Evolutionary conservation across 1,139 yeast genomes (phyloP), one percentile per base, ranked within the genome.

Genomic region (Debaryomyces udenii): DNA sequence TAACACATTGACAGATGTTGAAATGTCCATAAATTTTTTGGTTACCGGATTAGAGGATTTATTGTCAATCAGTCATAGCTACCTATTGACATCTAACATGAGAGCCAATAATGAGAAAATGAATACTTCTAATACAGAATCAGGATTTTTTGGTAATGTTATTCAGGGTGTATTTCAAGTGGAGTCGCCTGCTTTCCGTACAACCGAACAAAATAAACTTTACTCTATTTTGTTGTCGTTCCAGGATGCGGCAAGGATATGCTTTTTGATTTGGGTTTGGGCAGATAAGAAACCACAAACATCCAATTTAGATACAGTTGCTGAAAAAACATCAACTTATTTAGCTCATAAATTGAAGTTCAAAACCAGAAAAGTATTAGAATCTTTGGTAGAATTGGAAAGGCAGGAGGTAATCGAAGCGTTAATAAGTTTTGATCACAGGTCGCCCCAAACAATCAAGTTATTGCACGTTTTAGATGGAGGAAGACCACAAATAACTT

Each of bases 151-250:
- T 47, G 89, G 89, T 0, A 80, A 79, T 44, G 91, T 87, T 9
- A 84, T 86, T 37, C 90, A 87, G 48, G 96, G 96, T 2, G 96
- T 90, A 0, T 88, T 91, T 56, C 86, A 83, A 44, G 80, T 86
- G 9, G 97, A 90, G 50, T 74, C 87, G 0, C 86, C 90, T 0
- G 71, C 74, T 5, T 74, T 76, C 4, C 68, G 80, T 37, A 68
- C 79, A 2, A 78, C 77, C 17, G 80, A 80, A 24, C 81, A 74
- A 41, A 71, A 72, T 42, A 78, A 80, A 43, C 62, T 83, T 22
- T 69, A 76, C 45, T 73, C 84, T 1, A 73, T 85, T 3, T 59
- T 85, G 18, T 68, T 78, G 31, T 78, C 94, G 9, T 78, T 87
- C 56, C 85, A 79, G 45, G 81, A 78, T 48, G 80, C 86, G 0